Conservation (phyloP, 192 early-diverging fungal genomes). For the Rhizophagus prolifer region DNA sequence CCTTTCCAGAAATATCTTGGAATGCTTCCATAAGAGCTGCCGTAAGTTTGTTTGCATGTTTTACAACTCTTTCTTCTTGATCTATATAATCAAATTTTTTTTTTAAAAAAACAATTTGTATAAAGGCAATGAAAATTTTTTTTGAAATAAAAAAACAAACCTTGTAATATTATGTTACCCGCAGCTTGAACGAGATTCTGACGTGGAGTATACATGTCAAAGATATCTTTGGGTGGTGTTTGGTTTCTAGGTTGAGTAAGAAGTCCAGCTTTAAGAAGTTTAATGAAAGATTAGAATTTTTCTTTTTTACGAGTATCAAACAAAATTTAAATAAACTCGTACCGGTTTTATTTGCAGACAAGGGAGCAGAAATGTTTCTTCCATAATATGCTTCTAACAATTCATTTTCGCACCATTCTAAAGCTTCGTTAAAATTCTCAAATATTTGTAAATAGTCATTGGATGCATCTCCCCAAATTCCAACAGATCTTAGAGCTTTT, state of each 20-base stretch:
- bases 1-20: slow-evolving; percentile 56
- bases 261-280: neutral
- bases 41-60: slow-evolving; percentile 51
- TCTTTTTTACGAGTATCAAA: neutral
- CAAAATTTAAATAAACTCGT: neutral
- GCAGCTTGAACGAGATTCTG: slow-evolving; percentile 18
- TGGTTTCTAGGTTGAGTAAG: neutral
- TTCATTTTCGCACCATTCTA: slow-evolving; percentile 95
- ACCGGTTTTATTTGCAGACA: neutral
- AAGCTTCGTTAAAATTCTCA: slow-evolving; percentile 78
- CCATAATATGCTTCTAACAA: slow-evolving; percentile 76
- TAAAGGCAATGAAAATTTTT: neutral
- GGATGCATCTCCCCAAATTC: slow-evolving; percentile 59
- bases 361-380: slow-evolving; percentile 41
- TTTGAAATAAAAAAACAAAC: neutral
- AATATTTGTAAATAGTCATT: slow-evolving; percentile 69
- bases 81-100: neutral
- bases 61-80: slow-evolving; percentile 9
- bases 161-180: slow-evolving; percentile 10
- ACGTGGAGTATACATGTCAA: neutral
- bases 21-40: slow-evolving; percentile 62
- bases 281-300: neutral
- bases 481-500: slow-evolving; percentile 61
- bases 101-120: neutral
- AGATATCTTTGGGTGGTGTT: slow-evolving; percentile 21